Percentiles rank a stretch among this genome's conserved stretches.
Evolutionary conservation across 192 early-diverging fungal species (phyloP).

Genomic region (Gamsiella multidivaricata): DNA sequence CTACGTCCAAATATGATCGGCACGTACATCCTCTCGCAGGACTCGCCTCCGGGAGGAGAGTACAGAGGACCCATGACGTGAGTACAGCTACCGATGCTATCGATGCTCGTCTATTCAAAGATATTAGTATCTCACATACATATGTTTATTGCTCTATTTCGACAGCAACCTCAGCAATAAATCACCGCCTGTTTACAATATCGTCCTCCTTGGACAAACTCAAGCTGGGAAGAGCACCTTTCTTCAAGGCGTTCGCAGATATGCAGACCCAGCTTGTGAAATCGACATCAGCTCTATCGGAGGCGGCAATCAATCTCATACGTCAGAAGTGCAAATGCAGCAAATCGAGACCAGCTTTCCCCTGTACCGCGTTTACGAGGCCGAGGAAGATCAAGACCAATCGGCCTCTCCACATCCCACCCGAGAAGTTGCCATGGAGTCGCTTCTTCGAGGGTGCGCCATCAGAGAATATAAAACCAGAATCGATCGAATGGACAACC

Average conservation of each 20-base stretch:
- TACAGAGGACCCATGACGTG: no score
- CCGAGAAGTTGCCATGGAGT: background rate
- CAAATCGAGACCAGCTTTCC: conserved; percentile 1
- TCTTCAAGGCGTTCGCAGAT: conserved; percentile 4
- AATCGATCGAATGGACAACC: background rate
- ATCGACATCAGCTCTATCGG: conserved; percentile 1
- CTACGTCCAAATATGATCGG: no score
- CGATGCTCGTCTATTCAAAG: no score
- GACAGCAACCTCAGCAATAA: no score
- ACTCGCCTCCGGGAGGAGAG: no score
- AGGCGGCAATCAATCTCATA: background rate
- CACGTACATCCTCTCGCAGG: no score
- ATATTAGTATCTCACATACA: no score
- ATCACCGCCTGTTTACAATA: background rate
- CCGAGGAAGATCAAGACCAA: background rate
- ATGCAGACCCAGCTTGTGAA: background rate
- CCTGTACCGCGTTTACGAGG: background rate
- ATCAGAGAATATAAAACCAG: background rate
- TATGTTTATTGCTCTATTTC: no score
- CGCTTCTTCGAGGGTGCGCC: background rate
- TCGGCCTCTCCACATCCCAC: background rate
- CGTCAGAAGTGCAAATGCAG: background rate
- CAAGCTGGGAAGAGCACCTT: conserved; percentile 18
- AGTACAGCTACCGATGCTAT: no score
- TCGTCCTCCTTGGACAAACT: conserved; percentile 8